Base-by-base conservation (phyloP, 75 land plant species). In the Isoetes taiwanensis region DNA sequence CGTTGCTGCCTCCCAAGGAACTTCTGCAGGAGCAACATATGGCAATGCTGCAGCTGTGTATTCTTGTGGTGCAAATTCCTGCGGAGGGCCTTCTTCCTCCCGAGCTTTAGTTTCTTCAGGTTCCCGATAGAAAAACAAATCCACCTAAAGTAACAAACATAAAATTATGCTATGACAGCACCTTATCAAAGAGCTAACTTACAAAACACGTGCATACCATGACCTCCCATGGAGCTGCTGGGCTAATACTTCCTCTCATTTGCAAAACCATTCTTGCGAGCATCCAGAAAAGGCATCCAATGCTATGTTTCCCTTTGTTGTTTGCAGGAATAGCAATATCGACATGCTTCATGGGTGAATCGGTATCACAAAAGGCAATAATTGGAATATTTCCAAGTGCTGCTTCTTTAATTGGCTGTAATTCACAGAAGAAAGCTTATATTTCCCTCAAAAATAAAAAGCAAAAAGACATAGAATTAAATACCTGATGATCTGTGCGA, bases 281-380 rank as follows among this genome's bases (percentile, higher is more conserved):
- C 62, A 87, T 43, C 89, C 89, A 85, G 48, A 72, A 81, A 10
- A 85, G 71, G 35, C 89, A 85, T 11, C 89, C 89, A 73, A 81
- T 81, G 66, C 85, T 80, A 59, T 85, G 85, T 52, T 78, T 81
- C 2, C 89, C 89, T 58, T 81, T 85, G 72, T 85, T 85, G 31
- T 85, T 81, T 5, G 89, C 89, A 33, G 85, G 89, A 28, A 85
- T 85, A 10, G 84, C 81, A 71, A 81, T 81, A 28, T 85, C 89
- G 37, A 85, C 89, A 61, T 84, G 73, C 0, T 69, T 50, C 94
- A 87, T 83, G 2, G 94, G 94, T 2, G 89, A 87, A 43, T 87
- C 94, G 8, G 89, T 87, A 53, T 87, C 94, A 61, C 84, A 87
- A 65, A 87, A 87, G 27, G 94, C 94, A 71, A 84, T 84, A 5